Percentiles rank a stretch among this genome's conserved stretches.
Evolutionary conservation across 352 stramenopile species (phyloP).

Genomic region (Poterioochromonas sp.): DNA sequence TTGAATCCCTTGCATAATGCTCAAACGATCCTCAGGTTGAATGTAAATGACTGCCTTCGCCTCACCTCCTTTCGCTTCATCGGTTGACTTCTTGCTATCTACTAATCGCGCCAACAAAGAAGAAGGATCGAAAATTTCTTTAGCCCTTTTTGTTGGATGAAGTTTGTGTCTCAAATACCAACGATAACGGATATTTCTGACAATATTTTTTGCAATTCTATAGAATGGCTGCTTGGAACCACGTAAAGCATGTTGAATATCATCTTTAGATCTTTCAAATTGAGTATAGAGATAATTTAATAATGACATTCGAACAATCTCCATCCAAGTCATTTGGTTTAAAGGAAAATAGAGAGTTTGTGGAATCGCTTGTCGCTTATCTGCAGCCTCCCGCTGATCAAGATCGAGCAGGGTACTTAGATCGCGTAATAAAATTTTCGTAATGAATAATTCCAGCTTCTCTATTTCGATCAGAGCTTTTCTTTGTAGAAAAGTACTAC

Average conservation of each 20-base stretch:
- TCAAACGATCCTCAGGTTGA: neutral
- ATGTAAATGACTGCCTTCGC: neutral
- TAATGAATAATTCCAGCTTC: neutral
- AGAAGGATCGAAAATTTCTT: neutral
- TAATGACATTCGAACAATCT: constrained; percentile 5
- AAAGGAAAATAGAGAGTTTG: neutral
- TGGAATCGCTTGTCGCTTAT: neutral
- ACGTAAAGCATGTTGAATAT: neutral
- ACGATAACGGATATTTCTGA: constrained; percentile 5
- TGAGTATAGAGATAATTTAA: neutral
- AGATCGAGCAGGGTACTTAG: neutral
- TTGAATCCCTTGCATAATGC: neutral
- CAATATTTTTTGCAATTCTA: neutral
- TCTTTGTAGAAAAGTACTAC: no score
- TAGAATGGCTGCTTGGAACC: neutral
- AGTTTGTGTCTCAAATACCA: neutral
- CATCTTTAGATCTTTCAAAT: neutral
- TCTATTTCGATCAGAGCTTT: neutral
- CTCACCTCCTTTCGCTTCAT: neutral
- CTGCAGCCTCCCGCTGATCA: neutral
- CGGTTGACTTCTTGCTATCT: neutral
- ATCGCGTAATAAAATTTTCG: neutral
- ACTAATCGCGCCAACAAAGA: neutral
- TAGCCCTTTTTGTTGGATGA: neutral
- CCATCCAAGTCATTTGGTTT: constrained; percentile 27